Evolutionary conservation across 805 yeast species (phyloP).

Genomic region (Yarrowia alimentaria): DNA sequence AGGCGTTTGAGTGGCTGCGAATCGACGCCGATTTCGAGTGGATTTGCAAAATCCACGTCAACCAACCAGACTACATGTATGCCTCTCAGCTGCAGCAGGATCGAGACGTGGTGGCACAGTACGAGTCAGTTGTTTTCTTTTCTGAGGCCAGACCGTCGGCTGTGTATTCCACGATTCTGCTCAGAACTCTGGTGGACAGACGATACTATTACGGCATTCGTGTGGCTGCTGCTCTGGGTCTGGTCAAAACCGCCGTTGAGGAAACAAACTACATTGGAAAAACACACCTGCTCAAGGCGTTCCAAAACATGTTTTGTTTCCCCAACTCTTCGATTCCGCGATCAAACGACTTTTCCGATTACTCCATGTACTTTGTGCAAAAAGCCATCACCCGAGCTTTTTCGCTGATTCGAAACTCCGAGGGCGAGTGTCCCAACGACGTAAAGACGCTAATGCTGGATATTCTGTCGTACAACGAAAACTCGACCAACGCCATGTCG

Average conservation of each 20-base stretch:
- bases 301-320: slow-evolving; percentile 70
- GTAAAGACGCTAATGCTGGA: slow-evolving; percentile 65
- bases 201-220: slow-evolving; percentile 89
- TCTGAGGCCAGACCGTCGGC: slow-evolving; percentile 58
- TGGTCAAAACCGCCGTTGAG: slow-evolving; percentile 64
- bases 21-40: slow-evolving; percentile 98
- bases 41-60: slow-evolving; percentile 78
- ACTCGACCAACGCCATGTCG: slow-evolving; percentile 69
- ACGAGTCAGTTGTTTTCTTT: slow-evolving; percentile 75
- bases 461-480: slow-evolving; percentile 79
- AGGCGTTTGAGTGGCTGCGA: slow-evolving; percentile 96
- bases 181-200: slow-evolving; percentile 77
- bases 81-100: slow-evolving; percentile 92
- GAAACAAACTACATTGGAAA: slow-evolving; percentile 69
- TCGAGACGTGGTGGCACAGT: slow-evolving; percentile 93
- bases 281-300: slow-evolving; percentile 67
- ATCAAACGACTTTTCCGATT: slow-evolving; percentile 76
- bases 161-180: slow-evolving; percentile 70
- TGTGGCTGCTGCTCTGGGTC: slow-evolving; percentile 77
- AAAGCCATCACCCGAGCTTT: slow-evolving; percentile 65
- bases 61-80: slow-evolving; percentile 93
- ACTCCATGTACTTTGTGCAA: slow-evolving; percentile 65
- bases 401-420: slow-evolving; percentile 57
- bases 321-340: slow-evolving; percentile 63
- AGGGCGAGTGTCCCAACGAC: slow-evolving; percentile 59